Conservation (phyloP, 2,329 filamentous ascomycete genomes). For the Alternaria metachromatica region DNA sequence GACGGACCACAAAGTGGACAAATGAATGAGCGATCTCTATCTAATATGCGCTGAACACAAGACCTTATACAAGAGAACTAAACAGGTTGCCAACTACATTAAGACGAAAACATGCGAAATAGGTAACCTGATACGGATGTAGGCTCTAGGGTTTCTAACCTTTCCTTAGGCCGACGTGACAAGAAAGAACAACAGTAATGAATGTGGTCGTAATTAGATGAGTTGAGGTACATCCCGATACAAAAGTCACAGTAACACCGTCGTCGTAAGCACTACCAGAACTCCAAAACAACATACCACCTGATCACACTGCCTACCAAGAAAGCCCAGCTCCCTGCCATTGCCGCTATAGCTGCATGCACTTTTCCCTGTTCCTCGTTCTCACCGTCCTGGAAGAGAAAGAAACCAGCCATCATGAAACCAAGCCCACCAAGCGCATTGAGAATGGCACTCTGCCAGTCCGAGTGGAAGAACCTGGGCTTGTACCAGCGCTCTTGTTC, state of each 20-base stretch:
- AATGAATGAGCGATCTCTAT: not conserved
- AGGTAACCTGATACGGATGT: no score
- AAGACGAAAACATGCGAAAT: no score
- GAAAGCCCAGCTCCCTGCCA: slow-evolving; percentile 38
- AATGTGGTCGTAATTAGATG: not conserved
- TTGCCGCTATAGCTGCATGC: slow-evolving; percentile 20
- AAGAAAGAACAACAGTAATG: not conserved
- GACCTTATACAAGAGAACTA: no score
- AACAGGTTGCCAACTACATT: no score
- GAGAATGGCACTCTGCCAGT: slow-evolving; percentile 37
- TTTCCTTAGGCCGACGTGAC: not conserved
- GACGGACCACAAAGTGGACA: not conserved
- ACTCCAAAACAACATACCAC: slow-evolving; percentile 30
- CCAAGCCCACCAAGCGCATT: slow-evolving; percentile 35
- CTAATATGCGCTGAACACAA: no score
- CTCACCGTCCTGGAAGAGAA: slow-evolving; percentile 22
- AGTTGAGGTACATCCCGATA: not conserved
- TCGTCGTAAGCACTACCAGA: slow-evolving; percentile 3
- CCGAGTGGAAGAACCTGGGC: slow-evolving; percentile 28
- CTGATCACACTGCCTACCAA: slow-evolving; percentile 32
- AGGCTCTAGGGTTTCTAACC: no score
- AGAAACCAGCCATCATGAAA: slow-evolving; percentile 38
- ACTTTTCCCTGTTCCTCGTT: not conserved
- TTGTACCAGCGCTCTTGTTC: slow-evolving; percentile 38
- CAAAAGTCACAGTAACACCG: not conserved